Percentiles rank a stretch among this genome's conserved stretches.
Evolutionary conservation across 2,329 filamentous ascomycete species (phyloP).

Genomic region (Ophiostoma piceae): DNA sequence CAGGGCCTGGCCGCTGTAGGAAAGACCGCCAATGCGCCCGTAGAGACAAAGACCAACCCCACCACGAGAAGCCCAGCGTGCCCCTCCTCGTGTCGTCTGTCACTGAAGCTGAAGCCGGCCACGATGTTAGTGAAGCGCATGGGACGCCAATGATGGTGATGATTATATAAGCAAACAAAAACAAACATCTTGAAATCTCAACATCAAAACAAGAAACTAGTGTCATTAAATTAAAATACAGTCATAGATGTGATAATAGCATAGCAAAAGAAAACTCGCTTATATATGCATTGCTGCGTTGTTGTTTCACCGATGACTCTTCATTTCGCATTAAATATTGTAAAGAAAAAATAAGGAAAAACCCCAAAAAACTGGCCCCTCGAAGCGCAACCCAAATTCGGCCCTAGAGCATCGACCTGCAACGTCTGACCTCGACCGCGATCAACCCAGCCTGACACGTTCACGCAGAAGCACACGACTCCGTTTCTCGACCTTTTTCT

Average conservation of each 20-base stretch:
- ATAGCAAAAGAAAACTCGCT: neutral
- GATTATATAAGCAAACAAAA: neutral
- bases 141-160: neutral
- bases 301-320: conserved; percentile 1
- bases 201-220: neutral
- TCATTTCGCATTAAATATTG: neutral
- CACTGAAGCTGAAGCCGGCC: neutral
- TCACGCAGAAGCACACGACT: neutral
- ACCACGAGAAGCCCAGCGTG: neutral
- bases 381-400: conserved; percentile 11
- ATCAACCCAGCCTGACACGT: neutral
- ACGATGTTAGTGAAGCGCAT: conserved; percentile 15
- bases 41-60: conserved; percentile 1
- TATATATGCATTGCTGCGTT: neutral
- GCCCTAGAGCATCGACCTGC: conserved; percentile 3
- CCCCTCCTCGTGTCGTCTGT: neutral
- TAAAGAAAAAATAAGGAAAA: neutral
- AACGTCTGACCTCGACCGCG: conserved; percentile 1
- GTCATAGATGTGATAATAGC: neutral
- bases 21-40: neutral
- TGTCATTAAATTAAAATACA: neutral
- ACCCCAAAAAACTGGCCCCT: conserved; percentile 1
- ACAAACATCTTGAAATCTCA: neutral
- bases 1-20: conserved; percentile 2
- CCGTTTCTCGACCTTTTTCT: neutral